Percentiles rank a stretch among this genome's conserved stretches.
Evolutionary conservation across 2,329 filamentous ascomycete species (phyloP).

Genomic region (Neonectria hederae): DNA sequence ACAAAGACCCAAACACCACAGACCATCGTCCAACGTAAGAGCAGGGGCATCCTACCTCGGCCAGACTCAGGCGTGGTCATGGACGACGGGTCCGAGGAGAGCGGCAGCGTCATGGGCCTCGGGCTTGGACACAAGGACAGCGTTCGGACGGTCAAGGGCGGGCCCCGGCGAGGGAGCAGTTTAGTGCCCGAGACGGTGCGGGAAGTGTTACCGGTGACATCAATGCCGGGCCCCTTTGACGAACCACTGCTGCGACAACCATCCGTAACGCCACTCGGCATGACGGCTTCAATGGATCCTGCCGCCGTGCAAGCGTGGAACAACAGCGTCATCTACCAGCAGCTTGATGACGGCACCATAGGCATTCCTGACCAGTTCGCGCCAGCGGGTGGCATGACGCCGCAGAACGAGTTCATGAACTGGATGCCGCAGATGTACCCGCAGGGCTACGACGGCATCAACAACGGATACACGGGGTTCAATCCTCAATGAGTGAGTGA

Average conservation of each 20-base stretch:
- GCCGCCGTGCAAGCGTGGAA: slow-evolving; percentile 45
- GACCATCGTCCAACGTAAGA: slow-evolving; percentile 35
- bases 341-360: slow-evolving; percentile 32
- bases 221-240: slow-evolving; percentile 29
- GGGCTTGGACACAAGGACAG: slow-evolving; percentile 44
- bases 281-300: slow-evolving; percentile 24
- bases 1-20: slow-evolving; percentile 32
- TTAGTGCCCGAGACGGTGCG: slow-evolving; percentile 36
- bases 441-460: slow-evolving; percentile 33
- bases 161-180: slow-evolving; percentile 36
- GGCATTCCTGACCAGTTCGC: slow-evolving; percentile 39
- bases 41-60: slow-evolving; percentile 41
- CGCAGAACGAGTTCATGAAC: slow-evolving; percentile 40
- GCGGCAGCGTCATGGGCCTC: slow-evolving; percentile 42
- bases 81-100: slow-evolving; percentile 52
- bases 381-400: slow-evolving; percentile 30
- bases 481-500: slow-evolving; percentile 33
- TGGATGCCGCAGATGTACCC: slow-evolving; percentile 42
- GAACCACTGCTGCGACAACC: slow-evolving; percentile 34
- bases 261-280: slow-evolving; percentile 29
- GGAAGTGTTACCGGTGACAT: slow-evolving; percentile 29
- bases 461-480: slow-evolving; percentile 39
- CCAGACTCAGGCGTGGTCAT: slow-evolving; percentile 52
- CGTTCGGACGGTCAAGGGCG: slow-evolving; percentile 42
- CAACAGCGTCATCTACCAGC: slow-evolving; percentile 39